phyloP scores from a whole-genome alignment of 306 rosid genomes.

The Glycine latifolia region DNA sequence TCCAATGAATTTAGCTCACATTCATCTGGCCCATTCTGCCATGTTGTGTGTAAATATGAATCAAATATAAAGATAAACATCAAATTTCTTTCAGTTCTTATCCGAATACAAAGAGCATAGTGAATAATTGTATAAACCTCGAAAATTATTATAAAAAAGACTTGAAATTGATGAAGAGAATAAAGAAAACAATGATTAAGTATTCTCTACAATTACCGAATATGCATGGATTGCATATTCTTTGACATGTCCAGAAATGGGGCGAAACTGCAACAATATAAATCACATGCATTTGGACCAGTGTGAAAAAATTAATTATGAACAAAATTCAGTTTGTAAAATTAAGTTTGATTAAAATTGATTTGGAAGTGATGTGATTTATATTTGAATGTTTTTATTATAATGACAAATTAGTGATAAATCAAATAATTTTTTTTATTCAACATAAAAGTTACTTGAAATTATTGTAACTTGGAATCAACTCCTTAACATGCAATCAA shows the following conservation, averaged over 20 bases:
- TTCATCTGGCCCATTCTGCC: slow-evolving; percentile 66
- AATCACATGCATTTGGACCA: no score
- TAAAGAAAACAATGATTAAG: background rate
- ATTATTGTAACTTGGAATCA: no score
- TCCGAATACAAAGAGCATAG: slow-evolving; percentile 4
- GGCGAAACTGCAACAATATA: background rate
- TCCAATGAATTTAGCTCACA: slow-evolving; percentile 64
- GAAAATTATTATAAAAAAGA: background rate
- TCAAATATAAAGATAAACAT: background rate
- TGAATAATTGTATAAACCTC: background rate
- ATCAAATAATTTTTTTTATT: no score
- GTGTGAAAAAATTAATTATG: no score
- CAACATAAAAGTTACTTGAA: no score
- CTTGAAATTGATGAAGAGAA: background rate
- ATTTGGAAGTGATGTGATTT: no score
- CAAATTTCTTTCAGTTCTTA: background rate
- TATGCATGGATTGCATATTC: slow-evolving; percentile 10
- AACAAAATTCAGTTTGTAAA: no score
- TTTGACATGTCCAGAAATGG: no score
- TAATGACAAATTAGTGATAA: no score
- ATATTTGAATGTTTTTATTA: no score
- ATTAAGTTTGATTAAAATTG: no score
- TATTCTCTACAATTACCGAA: background rate
- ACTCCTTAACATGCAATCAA: no score
- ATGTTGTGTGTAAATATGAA: background rate